Percentiles rank a stretch among this genome's conserved stretches.
These are phyloP conservation scores for Sporothrix humicola DNA, from an alignment of 2,329 filamentous ascomycete species.

Conservation along the genomic window DNA sequence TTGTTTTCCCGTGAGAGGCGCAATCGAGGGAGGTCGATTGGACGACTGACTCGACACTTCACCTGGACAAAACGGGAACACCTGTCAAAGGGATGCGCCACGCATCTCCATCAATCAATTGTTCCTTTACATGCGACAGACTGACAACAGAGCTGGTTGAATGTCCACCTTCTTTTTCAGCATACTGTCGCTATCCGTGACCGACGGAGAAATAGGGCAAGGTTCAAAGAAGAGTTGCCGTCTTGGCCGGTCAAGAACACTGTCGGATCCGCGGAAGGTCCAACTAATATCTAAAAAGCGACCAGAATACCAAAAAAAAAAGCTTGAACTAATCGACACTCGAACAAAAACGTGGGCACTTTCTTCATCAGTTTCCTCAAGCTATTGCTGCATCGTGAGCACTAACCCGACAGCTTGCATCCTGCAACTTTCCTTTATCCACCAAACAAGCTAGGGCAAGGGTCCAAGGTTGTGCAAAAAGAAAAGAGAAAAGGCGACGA, in stretches of 20 bases:
- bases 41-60: not conserved
- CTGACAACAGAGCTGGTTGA: not conserved
- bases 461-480: not conserved
- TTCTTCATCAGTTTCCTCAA: not conserved
- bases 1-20: not conserved
- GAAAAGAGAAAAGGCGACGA: not conserved
- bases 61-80: not conserved
- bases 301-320: not conserved
- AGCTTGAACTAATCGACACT: not conserved
- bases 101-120: not conserved
- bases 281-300: not conserved
- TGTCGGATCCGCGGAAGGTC: too few species aligned
- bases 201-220: slow-evolving; percentile 13
- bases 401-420: not conserved
- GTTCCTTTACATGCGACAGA: not conserved
- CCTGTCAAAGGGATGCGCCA: not conserved
- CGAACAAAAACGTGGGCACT: not conserved
- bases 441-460: slow-evolving; percentile 11
- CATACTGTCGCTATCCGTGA: not conserved
- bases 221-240: not conserved
- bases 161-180: not conserved
- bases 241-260: not conserved
- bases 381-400: not conserved
- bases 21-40: too few species aligned
- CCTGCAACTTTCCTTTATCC: slow-evolving; percentile 3